Conservation (phyloP, 1,284 basidiomycete genomes). For the Ganoderma meredithae region DNA sequence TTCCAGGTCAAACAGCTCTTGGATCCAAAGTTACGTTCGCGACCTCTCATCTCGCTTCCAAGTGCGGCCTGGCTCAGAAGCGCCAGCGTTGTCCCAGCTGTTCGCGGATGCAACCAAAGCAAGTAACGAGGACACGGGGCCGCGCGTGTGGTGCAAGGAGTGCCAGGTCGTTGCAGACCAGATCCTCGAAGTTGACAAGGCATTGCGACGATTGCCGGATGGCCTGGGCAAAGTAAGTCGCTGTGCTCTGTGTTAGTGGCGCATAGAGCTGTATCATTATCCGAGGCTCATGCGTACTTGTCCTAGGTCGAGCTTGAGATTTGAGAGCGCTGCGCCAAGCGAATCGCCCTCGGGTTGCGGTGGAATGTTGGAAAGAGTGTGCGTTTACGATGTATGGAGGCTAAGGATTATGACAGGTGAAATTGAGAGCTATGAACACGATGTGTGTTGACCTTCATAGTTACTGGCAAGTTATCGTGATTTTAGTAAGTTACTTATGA, state of each 20-base stretch:
- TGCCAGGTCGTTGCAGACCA: slow-evolving; percentile 4
- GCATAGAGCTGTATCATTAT: background rate
- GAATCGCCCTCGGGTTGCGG: background rate
- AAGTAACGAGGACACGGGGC: background rate
- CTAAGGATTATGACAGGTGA: background rate
- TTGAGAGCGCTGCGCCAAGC: background rate
- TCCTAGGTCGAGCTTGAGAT: background rate
- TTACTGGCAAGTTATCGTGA: too few species aligned
- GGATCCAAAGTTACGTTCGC: background rate
- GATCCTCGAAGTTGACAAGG: background rate
- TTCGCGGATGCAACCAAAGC: background rate
- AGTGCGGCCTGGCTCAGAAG: background rate
- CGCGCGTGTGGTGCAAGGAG: background rate
- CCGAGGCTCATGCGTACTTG: background rate
- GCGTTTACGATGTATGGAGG: background rate
- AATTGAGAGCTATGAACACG: background rate
- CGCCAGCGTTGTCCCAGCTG: background rate
- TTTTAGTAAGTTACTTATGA: too few species aligned
- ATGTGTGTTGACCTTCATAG: too few species aligned
- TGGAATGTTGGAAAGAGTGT: background rate
- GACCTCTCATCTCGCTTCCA: background rate
- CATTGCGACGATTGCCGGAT: background rate
- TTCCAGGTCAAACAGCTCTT: too few species aligned
- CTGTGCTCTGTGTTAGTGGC: background rate
- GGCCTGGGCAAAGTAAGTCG: background rate